Percentiles rank a stretch among this genome's conserved stretches.
Conservation (phyloP, 2,329 filamentous ascomycete species). For the Fusarium setosum region DNA sequence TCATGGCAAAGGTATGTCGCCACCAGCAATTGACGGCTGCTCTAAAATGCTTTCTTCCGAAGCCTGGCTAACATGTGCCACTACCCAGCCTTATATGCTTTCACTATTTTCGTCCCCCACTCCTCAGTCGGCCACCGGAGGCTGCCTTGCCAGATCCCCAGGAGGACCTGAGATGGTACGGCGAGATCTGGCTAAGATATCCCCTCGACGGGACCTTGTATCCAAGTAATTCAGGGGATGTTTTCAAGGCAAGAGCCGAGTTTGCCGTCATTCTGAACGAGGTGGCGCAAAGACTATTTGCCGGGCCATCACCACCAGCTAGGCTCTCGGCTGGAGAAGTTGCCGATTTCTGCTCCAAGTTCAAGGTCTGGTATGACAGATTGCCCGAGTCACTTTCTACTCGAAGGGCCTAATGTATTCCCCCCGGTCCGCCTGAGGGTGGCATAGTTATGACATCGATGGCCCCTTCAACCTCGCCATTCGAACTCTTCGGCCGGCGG, state of each 20-base stretch:
- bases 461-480: too few relatives aligned
- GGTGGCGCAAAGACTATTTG: not conserved
- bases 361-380: not conserved
- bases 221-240: not conserved
- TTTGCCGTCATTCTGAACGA: not conserved
- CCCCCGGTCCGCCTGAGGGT: too few relatives aligned
- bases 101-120: too few relatives aligned
- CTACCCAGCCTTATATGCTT: too few relatives aligned
- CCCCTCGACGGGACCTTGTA: not conserved
- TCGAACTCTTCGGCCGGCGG: too few relatives aligned
- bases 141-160: not conserved
- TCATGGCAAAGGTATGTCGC: constrained; percentile 44
- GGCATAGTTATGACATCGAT: too few relatives aligned
- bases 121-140: too few relatives aligned
- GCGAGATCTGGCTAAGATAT: not conserved
- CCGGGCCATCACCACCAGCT: not conserved
- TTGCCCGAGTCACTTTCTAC: not conserved
- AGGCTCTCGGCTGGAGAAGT: too few relatives aligned
- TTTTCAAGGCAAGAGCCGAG: not conserved
- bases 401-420: too few relatives aligned
- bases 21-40: too few relatives aligned
- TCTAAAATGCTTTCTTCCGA: too few relatives aligned
- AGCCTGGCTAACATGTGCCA: too few relatives aligned
- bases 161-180: not conserved
- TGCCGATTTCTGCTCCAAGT: not conserved